Evolutionary conservation across 192 early-diverging fungal genomes (phyloP), one percentile per base, ranked within the genome.

Genomic region (Mycoemilia scoparia): DNA sequence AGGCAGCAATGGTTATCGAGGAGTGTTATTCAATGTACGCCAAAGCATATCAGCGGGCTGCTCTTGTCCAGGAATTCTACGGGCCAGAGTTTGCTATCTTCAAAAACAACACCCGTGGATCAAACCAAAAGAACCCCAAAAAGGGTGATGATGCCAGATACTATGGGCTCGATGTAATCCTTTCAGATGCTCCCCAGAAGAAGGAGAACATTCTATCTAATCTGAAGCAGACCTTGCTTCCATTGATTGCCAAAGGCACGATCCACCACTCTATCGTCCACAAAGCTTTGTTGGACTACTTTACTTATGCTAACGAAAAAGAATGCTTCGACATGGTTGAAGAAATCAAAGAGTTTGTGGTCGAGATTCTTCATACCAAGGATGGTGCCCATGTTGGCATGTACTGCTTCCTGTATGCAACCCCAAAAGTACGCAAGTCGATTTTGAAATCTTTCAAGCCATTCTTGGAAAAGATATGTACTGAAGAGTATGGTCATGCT

Each of bases 71-170:
- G 32, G 89, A 96, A 64, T 85, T 96, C 47, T 95, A 90, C 54
- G 89, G 89, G 29, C 78, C 74, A 8, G 89, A 95, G 49, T 87
- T 79, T 62, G 70, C 79, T 3, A 42, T 95, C 15, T 92, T 88
- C 52, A 83, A 76, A 72, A 61, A 64, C 27, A 64, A 68, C 7
- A 49, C 43, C 14, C 14, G 20, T 2, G 25, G 29, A 9, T 38
- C 41, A 7, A n/a, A n/a, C n/a, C n/a, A n/a, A n/a, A n/a, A n/a
- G n/a, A n/a, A n/a, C n/a, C n/a, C n/a, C n/a, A n/a, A n/a, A n/a
- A n/a, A n/a, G n/a, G n/a, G n/a, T n/a, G n/a, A n/a, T n/a, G n/a
- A n/a, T n/a, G n/a, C n/a, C n/a, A n/a, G n/a, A n/a, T n/a, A n/a
- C n/a, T n/a, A n/a, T n/a, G n/a, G n/a, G n/a, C 9, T 63, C 9